A percentile compares a stretch with the other conserved stretches of the same genome.
Evolutionary conservation across 1,139 yeast species (phyloP).

Genomic region (Suhomyces kunorum): DNA sequence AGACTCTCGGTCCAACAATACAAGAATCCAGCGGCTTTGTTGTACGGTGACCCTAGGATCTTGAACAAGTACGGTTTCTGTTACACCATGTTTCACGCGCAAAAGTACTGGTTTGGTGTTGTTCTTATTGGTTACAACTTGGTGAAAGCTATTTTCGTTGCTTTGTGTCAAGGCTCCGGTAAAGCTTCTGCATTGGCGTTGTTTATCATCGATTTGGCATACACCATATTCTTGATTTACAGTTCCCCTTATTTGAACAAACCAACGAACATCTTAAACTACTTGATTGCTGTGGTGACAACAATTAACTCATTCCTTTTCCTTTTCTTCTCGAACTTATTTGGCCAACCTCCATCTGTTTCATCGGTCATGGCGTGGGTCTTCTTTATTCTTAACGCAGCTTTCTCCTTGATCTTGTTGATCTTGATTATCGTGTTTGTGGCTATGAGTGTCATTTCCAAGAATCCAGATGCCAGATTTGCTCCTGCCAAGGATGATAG

Average conservation of each 20-base stretch:
- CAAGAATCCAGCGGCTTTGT: constrained; percentile 74
- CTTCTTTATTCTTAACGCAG: constrained; percentile 76
- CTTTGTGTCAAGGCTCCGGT: constrained; percentile 69
- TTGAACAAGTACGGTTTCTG: constrained; percentile 74
- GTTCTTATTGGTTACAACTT: constrained; percentile 57
- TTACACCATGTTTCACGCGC: constrained; percentile 80
- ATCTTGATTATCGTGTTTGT: constrained; percentile 61
- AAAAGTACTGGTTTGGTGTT: constrained; percentile 73
- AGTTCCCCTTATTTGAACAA: constrained; percentile 69
- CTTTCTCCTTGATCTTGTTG: constrained; percentile 66
- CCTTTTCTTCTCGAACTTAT: constrained; percentile 70
- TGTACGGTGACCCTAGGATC: constrained; percentile 67
- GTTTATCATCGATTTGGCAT: constrained; percentile 65
- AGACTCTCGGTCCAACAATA: constrained; percentile 50
- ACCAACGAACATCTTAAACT: constrained; percentile 68
- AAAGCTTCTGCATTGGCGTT: constrained; percentile 66
- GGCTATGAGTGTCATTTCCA: constrained; percentile 57
- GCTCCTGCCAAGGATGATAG: constrained; percentile 84
- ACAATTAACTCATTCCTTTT: constrained; percentile 72
- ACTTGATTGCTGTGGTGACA: constrained; percentile 62
- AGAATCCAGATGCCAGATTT: constrained; percentile 81
- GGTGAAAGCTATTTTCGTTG: constrained; percentile 63
- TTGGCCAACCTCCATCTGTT: constrained; percentile 67
- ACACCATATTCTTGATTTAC: constrained; percentile 56
- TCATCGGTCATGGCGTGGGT: constrained; percentile 80